phyloP scores from a whole-genome alignment of 352 stramenopile genomes.

The Phytopythium sindhum region DNA sequence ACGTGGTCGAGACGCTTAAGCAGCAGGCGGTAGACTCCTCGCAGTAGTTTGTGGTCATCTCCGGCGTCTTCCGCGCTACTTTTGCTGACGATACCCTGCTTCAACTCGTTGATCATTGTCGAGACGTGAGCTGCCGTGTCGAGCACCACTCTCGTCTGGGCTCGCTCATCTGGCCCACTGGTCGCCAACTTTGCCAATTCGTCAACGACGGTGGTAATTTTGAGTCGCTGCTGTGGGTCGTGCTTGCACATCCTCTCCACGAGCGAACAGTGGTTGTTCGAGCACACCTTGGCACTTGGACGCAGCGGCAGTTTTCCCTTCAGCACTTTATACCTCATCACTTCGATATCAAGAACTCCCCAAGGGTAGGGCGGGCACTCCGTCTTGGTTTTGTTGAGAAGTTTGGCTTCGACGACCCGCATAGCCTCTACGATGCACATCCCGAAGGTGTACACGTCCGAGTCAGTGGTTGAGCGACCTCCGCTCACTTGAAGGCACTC shows the following conservation, averaged over 20 bases:
- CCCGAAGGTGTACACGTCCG: conserved; percentile 16
- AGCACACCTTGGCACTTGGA: background rate
- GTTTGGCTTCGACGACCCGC: background rate
- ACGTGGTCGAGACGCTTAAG: background rate
- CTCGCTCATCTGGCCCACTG: background rate
- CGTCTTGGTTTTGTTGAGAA: background rate
- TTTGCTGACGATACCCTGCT: background rate
- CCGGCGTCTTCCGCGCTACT: background rate
- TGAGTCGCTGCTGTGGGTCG: background rate
- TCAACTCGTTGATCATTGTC: background rate
- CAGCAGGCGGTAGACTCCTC: background rate
- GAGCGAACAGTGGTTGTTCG: background rate
- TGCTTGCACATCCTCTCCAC: background rate
- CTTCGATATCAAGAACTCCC: background rate
- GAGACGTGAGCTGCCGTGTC: background rate
- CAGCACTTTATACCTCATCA: background rate
- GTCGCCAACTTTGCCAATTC: background rate
- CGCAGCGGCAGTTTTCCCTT: background rate
- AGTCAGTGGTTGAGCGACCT: conserved; percentile 8
- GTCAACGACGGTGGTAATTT: conserved; percentile 1
- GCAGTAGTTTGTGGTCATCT: background rate
- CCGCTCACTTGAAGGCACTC: conserved; percentile 8
- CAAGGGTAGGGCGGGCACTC: background rate
- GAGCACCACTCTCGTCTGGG: background rate
- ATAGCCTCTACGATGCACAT: conserved; percentile 19